Evolutionary conservation across 208 protist species (phyloP), one percentile per base, ranked within the genome.

Genomic region (Acanthamoeba triangularis): DNA sequence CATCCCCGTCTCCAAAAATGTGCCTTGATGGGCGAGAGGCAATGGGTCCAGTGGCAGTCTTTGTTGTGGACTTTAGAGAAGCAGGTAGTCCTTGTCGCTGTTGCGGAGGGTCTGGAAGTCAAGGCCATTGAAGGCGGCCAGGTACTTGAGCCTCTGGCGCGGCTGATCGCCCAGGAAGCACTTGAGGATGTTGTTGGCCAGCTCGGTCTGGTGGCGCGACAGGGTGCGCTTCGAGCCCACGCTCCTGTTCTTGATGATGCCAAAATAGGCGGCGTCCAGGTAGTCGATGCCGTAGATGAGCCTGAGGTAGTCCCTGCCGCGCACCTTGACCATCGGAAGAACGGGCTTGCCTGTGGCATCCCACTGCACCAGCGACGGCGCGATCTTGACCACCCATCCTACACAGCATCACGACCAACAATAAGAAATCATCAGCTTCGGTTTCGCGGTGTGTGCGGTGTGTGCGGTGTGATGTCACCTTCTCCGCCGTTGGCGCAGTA

Each of bases 221-320:
- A 84, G 74, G 11, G 74, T n/a, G 8, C 74, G 74, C 74, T 84
- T 84, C n/a, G 74, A 84, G 7, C 41, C 25, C 74, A 84, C 74
- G 44, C 74, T 84, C 37, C 74, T 80, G 74, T 84, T 84, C 74
- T 84, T 84, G 74, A 84, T 84, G 74, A 84, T 54, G 41, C 4
- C 41, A 33, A 84, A 84, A 41, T 84, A 84, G 74, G 35, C 13
- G 6, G 13, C 20, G 41, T 84, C 74, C 23, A 84, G 74, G 41
- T 84, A 84, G 74, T 84, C 74, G 41, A 84, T 84, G 74, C 74
- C 74, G 37, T 84, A 84, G 74, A 84, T 84, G 74, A 84, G 35
- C 23, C 74, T n/a, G n/a, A 84, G 74, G 23, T 84, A 84, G 74
- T 84, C 74, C n/a, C 74, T n/a, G 74, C 74, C 74, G 41, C 74